These are phyloP conservation scores for Furculomyces boomerangus DNA, from an alignment of 371 early-diverging fungal genomes.

Conservation along the genomic window DNA sequence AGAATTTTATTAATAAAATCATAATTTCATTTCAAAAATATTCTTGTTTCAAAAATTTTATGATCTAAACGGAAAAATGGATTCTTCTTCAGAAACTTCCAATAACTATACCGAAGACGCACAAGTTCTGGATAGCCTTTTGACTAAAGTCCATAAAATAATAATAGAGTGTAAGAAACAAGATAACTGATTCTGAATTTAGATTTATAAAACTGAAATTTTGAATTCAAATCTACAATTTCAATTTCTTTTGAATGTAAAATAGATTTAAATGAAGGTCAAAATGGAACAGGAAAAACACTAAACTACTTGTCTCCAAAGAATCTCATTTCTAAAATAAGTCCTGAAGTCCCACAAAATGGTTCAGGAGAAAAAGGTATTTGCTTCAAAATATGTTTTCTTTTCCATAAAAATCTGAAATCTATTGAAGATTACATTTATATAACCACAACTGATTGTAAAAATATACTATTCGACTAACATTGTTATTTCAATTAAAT, in stretches of 20 bases:
- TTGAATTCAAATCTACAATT: too few relatives aligned
- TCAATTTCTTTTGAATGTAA: background rate
- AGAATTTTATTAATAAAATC: too few relatives aligned
- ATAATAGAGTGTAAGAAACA: too few relatives aligned
- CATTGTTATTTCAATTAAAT: background rate
- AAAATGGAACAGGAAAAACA: background rate
- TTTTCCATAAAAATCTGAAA: background rate
- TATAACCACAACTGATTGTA: background rate
- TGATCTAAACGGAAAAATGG: too few relatives aligned
- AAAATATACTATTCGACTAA: background rate
- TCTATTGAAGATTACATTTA: background rate
- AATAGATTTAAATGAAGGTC: background rate
- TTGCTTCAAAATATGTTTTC: background rate
- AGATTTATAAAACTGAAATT: too few relatives aligned
- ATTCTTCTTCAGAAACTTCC: too few relatives aligned
- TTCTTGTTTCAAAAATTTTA: too few relatives aligned
- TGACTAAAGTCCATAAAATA: too few relatives aligned
- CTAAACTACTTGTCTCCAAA: background rate
- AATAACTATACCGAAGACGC: too few relatives aligned
- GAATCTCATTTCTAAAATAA: background rate
- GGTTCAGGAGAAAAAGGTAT: background rate
- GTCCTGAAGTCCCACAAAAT: background rate
- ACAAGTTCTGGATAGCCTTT: too few relatives aligned
- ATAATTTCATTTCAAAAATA: too few relatives aligned
- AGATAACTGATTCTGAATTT: too few relatives aligned